Evolutionary conservation across 2,329 filamentous ascomycete genomes (phyloP), one percentile per base, ranked within the genome.

Genomic region (Xylariaceae sp.): DNA sequence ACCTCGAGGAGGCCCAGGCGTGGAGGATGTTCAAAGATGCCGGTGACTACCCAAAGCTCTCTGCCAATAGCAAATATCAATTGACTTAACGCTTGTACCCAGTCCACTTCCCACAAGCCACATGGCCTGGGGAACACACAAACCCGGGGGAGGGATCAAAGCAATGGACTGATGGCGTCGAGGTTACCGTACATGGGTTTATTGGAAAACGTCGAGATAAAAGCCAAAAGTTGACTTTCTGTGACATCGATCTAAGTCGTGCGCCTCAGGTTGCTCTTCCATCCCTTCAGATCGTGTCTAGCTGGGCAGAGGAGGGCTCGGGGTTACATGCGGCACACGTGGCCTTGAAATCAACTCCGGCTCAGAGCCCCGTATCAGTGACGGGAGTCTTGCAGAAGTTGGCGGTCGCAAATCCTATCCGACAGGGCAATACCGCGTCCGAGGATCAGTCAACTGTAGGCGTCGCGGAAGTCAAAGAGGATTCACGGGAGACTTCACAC

Each of bases 171-270:
- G 22, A 27, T 27, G 68, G 70, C 35, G 41, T 72, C 7, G 62
- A 69, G 17, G 74, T 87, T 6, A 39, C 30, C n/a, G 2, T 88
- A 1, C 77, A 84, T 65, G 91, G 91, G 17, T 94, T 91, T 59
- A 68, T 96, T 1, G 82, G 83, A 22, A 82, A 81, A 52, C 77
- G 83, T 30, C 78, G 82, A 53, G 82, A 88, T 59, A 73, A 90
- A 18, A 83, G 82, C 27, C 83, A 83, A 47, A 82, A 79, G 36
- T 72, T 95, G 17, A 81, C 81, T 2, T 96, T 96, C 62, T 84
- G 84, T 42, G 77, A 85, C 58, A 64, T 75, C 18, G 71, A 71
- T 15, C 50, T 65, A 33, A 39, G 47, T 35, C 15, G 58, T 47
- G 11, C 44, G 47, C 6, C 4, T 7, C 41, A 22, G 6, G 1